These are phyloP conservation scores for Schizosaccharomyces osmophilus DNA, from an alignment of 805 yeast species.

Conservation along the genomic window DNA sequence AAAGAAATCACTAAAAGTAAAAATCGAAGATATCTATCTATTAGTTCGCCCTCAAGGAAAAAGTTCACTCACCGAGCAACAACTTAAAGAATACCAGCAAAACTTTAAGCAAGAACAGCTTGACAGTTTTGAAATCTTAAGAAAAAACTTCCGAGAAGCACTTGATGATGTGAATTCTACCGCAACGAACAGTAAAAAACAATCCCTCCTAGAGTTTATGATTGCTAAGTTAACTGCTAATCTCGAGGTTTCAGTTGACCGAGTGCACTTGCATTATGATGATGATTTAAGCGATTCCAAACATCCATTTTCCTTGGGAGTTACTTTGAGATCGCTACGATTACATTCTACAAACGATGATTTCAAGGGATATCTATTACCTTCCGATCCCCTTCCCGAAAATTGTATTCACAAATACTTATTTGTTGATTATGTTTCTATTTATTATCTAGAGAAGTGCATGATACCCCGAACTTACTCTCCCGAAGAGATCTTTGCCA, in stretches of 20 bases:
- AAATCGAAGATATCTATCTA: conserved; percentile 65
- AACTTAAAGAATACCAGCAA: conserved; percentile 13
- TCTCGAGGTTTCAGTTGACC: conserved; percentile 68
- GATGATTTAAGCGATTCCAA: conserved; percentile 50
- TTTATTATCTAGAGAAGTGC: conserved; percentile 64
- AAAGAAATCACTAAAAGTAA: conserved; percentile 71
- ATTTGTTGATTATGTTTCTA: conserved; percentile 45
- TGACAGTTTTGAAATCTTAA: not conserved
- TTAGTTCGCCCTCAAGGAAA: conserved; percentile 22
- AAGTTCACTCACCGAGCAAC: conserved; percentile 34
- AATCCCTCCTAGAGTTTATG: conserved; percentile 65
- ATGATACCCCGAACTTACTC: conserved; percentile 16
- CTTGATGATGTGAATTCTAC: conserved; percentile 12
- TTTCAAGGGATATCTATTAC: conserved; percentile 71
- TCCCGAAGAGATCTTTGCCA: conserved; percentile 23
- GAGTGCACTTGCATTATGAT: conserved; percentile 80
- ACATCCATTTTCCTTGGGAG: conserved; percentile 57
- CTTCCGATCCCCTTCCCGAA: conserved; percentile 39
- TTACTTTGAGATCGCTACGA: conserved; percentile 62
- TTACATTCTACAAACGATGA: conserved; percentile 70
- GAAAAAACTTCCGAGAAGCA: conserved; percentile 28
- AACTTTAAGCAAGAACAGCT: not conserved
- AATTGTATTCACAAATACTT: conserved; percentile 33
- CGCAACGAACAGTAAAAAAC: conserved; percentile 25
- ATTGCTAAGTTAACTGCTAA: conserved; percentile 70